Percentiles rank a stretch among this genome's conserved stretches.
Conservation (phyloP, 2,329 filamentous ascomycete genomes). For the Colletotrichum zoysiae region DNA sequence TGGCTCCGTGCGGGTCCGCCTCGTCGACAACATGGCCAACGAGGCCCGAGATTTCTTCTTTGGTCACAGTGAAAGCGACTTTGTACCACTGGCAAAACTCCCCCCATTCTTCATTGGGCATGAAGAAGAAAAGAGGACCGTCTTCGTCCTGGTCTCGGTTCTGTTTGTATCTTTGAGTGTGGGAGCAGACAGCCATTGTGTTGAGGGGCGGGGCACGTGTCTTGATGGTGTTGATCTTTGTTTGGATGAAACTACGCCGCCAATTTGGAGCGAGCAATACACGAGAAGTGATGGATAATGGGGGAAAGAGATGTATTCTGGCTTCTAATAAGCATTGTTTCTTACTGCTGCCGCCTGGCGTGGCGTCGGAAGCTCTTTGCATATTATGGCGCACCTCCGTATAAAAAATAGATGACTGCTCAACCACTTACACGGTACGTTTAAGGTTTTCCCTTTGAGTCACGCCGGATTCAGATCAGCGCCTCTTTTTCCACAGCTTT, state of each 20-base stretch:
- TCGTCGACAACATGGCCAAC: constrained; percentile 45
- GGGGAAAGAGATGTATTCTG: neutral
- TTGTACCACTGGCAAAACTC: constrained; percentile 54
- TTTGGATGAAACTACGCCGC: neutral
- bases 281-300: neutral
- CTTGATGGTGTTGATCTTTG: neutral
- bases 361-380: neutral
- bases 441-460: too few species aligned
- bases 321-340: neutral
- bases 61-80: constrained; percentile 47
- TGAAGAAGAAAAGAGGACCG: constrained; percentile 48
- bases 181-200: neutral
- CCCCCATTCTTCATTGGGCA: constrained; percentile 48
- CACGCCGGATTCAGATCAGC: neutral
- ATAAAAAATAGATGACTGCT: neutral
- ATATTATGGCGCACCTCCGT: neutral
- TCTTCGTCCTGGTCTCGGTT: neutral
- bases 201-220: neutral
- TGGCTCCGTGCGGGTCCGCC: constrained; percentile 30
- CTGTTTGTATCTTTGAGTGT: neutral
- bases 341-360: neutral
- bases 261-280: neutral
- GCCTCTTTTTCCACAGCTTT: neutral
- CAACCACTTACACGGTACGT: neutral
- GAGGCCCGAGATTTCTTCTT: constrained; percentile 46